These are phyloP conservation scores for Cordyceps javanica DNA, from an alignment of 2,329 filamentous ascomycete genomes.

Conservation along the genomic window DNA sequence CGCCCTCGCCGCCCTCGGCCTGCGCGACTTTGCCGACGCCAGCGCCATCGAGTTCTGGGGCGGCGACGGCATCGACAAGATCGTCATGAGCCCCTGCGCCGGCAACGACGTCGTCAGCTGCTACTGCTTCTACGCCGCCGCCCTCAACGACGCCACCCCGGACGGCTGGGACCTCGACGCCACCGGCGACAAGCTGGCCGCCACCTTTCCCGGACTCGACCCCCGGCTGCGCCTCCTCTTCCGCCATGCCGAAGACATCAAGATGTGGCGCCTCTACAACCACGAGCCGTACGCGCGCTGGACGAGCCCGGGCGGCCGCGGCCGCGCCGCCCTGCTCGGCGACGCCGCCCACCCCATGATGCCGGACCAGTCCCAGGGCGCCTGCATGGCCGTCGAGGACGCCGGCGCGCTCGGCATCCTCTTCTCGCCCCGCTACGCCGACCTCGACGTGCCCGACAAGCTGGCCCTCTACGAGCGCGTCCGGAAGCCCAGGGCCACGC, in stretches of 20 bases:
- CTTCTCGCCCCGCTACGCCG: slow-evolving; percentile 37
- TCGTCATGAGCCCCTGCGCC: slow-evolving; percentile 60
- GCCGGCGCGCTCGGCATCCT: slow-evolving; percentile 53
- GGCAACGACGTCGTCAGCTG: slow-evolving; percentile 53
- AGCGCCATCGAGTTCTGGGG: slow-evolving; percentile 60
- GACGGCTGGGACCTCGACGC: slow-evolving; percentile 49
- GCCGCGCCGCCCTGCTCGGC: slow-evolving; percentile 47
- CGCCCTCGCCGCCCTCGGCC: slow-evolving; percentile 45
- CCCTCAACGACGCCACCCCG: slow-evolving; percentile 45
- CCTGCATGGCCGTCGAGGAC: slow-evolving; percentile 61
- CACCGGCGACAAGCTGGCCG: slow-evolving; percentile 48
- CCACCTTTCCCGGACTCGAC: slow-evolving; percentile 52
- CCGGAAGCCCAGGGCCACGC: slow-evolving; percentile 42
- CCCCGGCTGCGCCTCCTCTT: slow-evolving; percentile 46
- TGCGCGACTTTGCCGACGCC: slow-evolving; percentile 51
- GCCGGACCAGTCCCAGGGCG: slow-evolving; percentile 61
- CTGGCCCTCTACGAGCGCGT: slow-evolving; percentile 43
- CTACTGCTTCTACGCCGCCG: slow-evolving; percentile 60
- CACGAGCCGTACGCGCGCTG: slow-evolving; percentile 46
- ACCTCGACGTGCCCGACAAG: slow-evolving; percentile 32
- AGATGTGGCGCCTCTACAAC: slow-evolving; percentile 50
- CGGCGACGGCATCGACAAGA: slow-evolving; percentile 55
- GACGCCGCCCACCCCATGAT: slow-evolving; percentile 64
- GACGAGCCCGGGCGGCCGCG: too few species aligned
- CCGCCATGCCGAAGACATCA: slow-evolving; percentile 51